Evolutionary conservation across 2,329 filamentous ascomycete genomes (phyloP).

Genomic region (Microcera coccophila): DNA sequence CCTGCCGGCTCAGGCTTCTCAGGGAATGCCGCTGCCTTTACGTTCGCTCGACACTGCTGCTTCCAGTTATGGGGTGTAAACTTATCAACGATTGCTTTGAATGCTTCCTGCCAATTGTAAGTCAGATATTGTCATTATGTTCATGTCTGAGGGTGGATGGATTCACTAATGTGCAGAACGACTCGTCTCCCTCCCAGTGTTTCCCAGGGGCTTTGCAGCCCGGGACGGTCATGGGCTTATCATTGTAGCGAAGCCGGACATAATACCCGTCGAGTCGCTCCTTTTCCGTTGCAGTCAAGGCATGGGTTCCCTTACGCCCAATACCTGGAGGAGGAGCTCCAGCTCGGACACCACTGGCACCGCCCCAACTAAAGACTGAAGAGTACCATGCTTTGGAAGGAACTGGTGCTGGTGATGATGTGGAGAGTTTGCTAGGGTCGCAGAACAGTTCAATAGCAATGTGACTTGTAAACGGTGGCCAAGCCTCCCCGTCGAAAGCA

Average conservation of each 20-base stretch:
- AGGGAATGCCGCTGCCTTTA: constrained; percentile 44
- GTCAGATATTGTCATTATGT: background rate
- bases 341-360: constrained; percentile 13
- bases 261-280: constrained; percentile 69
- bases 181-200: constrained; percentile 80
- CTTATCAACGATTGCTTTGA: constrained; percentile 88
- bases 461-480: constrained; percentile 93
- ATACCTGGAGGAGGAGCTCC: constrained; percentile 45
- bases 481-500: constrained; percentile 66
- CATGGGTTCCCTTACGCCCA: constrained; percentile 54
- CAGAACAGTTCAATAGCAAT: constrained; percentile 88
- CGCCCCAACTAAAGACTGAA: constrained; percentile 24
- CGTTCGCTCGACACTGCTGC: constrained; percentile 47
- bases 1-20: constrained; percentile 50
- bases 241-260: constrained; percentile 89
- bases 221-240: constrained; percentile 73
- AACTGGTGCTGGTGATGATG: constrained; percentile 11
- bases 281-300: constrained; percentile 56
- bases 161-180: constrained; percentile 83
- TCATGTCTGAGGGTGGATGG: constrained; percentile 10
- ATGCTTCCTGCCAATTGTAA: constrained; percentile 81
- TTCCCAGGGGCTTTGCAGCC: constrained; percentile 74
- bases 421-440: constrained; percentile 35
- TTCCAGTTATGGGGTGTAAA: constrained; percentile 81
- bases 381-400: constrained; percentile 20